Evolutionary conservation across 108 stramenopile genomes (phyloP), one percentile per base, ranked within the genome.

Genomic region (Chaetoceros tenuissimus): DNA sequence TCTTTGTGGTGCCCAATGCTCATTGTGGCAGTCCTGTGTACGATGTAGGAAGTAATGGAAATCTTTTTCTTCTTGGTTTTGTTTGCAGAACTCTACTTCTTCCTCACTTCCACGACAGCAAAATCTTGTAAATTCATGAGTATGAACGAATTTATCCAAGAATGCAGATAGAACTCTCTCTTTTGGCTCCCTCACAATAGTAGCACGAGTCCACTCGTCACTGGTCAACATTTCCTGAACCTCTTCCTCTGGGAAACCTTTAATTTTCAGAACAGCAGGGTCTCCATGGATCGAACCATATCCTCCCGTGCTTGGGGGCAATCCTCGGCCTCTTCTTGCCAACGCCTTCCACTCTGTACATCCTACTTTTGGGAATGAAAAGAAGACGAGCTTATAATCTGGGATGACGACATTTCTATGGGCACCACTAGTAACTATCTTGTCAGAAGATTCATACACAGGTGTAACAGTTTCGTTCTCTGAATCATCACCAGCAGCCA

Each of bases 161-260:
- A 57, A 85, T 24, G 79, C 75, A 24, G 64, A 68, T 24, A 85
- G 48, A 1, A 77, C 17, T 31, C 84, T 64, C 48, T 81, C 72
- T 44, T 77, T 75, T 3, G 84, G 84, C 71, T 85, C 80, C 10
- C 84, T 48, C 0, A 85, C 80, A 54, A 85, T 76, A 10, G 79
- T 68, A 2, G 84, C 82, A 22, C 74, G 49, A 2, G 79, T 78
- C 79, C 79, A 84, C 2, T 65, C 57, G 0, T 60, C 53, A 68
- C 53, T 64, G 3, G 71, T 75, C 67, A 84, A 34, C 58, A 84
- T 84, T 0, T 50, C n/a, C 26, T 48, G 19, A 0, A 74, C 79
- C 25, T 66, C 31, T 13, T 54, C 54, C 20, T 69, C 8, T 1
- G 68, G 28, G 55, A 72, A 81, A 44, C 77, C n/a, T n/a, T n/a